phyloP scores from a whole-genome alignment of 768 basidiomycete genomes.

The Pholiota conissans region DNA sequence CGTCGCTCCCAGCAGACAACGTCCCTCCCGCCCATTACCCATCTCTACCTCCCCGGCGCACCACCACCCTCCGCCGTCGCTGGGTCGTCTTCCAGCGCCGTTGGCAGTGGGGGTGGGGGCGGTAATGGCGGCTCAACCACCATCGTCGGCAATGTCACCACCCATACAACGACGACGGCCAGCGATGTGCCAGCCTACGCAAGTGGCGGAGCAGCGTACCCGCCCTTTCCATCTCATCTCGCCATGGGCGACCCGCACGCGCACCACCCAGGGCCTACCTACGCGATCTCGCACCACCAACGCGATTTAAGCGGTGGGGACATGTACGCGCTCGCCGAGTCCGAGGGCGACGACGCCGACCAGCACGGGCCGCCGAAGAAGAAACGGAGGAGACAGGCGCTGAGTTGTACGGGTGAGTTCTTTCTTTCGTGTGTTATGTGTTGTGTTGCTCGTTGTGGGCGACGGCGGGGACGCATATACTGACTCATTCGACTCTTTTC shows the following conservation, averaged over 20 bases:
- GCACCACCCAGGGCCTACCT: conserved; percentile 23
- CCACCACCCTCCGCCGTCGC: conserved; percentile 43
- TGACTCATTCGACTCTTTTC: too few relatives aligned
- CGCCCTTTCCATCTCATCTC: conserved; percentile 14
- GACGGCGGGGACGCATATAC: too few relatives aligned
- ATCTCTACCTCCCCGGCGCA: conserved; percentile 63
- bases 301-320: conserved; percentile 30
- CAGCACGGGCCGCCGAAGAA: conserved; percentile 72
- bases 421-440: conserved; percentile 11
- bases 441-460: conserved; percentile 11
- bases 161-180: neutral
- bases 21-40: conserved; percentile 65
- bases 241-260: conserved; percentile 11
- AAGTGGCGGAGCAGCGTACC: neutral
- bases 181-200: neutral
- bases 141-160: conserved; percentile 1
- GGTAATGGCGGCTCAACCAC: too few relatives aligned
- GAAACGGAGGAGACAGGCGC: conserved; percentile 77
- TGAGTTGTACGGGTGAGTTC: conserved; percentile 79
- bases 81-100: too few relatives aligned
- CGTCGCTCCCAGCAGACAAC: conserved; percentile 28
- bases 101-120: too few relatives aligned
- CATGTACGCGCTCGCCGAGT: conserved; percentile 43
- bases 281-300: too few relatives aligned
- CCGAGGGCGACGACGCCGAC: conserved; percentile 55